Base-by-base conservation (phyloP, 257 asterid genomes). In the Sherardia arvensis region DNA sequence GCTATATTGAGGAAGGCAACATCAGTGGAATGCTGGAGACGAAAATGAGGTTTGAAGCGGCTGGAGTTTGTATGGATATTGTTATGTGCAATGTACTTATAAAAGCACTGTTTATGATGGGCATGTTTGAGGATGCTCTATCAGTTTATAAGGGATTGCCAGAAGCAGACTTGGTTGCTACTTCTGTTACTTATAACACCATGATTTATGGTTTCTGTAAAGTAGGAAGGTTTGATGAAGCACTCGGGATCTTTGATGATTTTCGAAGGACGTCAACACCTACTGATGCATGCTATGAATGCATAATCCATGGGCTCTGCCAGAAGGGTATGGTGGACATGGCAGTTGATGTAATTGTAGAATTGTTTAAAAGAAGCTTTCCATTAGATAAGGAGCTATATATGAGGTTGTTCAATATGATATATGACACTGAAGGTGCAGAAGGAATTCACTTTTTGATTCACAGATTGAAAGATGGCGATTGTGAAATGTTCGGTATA, bases 141-240 rank as follows among this genome's bases (percentile, higher is more conserved):
- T 69, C 71, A 47, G 68, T 86, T 43, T 86, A 79, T 75, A 71
- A 79, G 61, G 75, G 76, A 65, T 69, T 87, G 76, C 81, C 76
- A 5, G 77, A 78, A 30, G 73, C 75, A 82, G 77, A 69, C 73
- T 60, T 88, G 72, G 71, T 68, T 21, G 78, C 94, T 18, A 78
- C 85, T 69, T 74, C 71, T 62, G 64, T 78, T 65, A 83, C 91
- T 9, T 89, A 80, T 65, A 64, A 54, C 72, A 75, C 87, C 49
- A 74, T 92, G 83, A 84, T 89, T 61, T 77, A 87, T 57, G 97
- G 96, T 33, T 87, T 79, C 74, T 83, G 85, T 67, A 85, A 85
- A 80, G 79, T 71, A 22, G 87, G 89, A 25, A 79, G 85, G 80
- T 62, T 84, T 40, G 76, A 76, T 27, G 95, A 83, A 73, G 97